phyloP scores from a whole-genome alignment of 2,329 filamentous ascomycete genomes.

The Ophiognomonia clavigignenti-juglandacearum region DNA sequence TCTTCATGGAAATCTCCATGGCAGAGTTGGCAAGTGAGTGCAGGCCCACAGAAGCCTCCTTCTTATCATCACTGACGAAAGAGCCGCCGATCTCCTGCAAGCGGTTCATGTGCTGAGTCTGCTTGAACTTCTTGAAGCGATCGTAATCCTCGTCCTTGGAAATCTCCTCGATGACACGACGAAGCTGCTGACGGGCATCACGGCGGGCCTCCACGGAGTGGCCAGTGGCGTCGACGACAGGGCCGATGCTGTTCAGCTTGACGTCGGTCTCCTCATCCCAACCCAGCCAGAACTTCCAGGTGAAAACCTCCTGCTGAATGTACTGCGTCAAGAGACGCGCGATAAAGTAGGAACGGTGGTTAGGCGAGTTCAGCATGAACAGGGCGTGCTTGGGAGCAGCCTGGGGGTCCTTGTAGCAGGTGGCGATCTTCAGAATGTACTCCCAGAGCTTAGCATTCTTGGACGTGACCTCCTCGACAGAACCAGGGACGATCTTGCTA shows the following conservation, averaged over 20 bases:
- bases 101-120: conserved; percentile 19
- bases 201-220: conserved; percentile 27
- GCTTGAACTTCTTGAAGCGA: conserved; percentile 20
- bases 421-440: conserved; percentile 29
- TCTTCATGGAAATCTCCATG: conserved; percentile 41
- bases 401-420: conserved; percentile 21
- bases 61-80: conserved; percentile 33
- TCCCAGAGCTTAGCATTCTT: conserved; percentile 26
- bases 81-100: conserved; percentile 34
- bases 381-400: conserved; percentile 27
- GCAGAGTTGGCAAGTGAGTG: conserved; percentile 34
- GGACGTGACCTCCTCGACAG: conserved; percentile 17
- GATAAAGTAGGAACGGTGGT: conserved; percentile 30
- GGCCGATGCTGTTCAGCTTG: conserved; percentile 19
- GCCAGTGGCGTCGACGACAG: conserved; percentile 17
- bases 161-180: conserved; percentile 28
- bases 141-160: conserved; percentile 24
- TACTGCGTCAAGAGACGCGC: conserved; percentile 33
- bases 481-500: conserved; percentile 16
- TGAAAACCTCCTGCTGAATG: conserved; percentile 29
- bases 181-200: conserved; percentile 30
- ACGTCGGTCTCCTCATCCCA: conserved; percentile 23
- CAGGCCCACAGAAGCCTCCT: conserved; percentile 38
- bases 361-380: conserved; percentile 27
- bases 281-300: conserved; percentile 27